Evolutionary conservation across 148 eudicot species (phyloP).

Genomic region (Rhododendron vialii): DNA sequence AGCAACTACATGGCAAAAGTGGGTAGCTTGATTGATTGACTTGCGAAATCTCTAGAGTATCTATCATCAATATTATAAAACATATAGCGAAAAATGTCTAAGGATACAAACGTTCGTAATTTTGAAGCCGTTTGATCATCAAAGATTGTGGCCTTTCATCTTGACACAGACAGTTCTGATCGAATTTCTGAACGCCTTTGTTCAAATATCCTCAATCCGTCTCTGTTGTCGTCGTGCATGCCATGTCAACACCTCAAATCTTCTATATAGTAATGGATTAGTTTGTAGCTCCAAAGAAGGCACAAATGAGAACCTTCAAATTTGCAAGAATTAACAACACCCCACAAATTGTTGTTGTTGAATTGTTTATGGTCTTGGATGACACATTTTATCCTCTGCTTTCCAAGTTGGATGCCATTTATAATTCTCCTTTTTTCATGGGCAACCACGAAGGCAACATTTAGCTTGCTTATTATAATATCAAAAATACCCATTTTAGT

Average conservation of each 20-base stretch:
- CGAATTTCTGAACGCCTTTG: too few relatives aligned
- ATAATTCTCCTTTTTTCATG: neutral
- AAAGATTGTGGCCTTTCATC: too few relatives aligned
- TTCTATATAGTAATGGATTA: neutral
- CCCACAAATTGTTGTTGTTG: neutral
- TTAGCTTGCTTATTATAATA: neutral
- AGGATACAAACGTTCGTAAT: neutral
- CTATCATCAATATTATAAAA: too few relatives aligned
- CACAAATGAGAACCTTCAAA: neutral
- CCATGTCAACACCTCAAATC: neutral
- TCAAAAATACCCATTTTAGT: neutral
- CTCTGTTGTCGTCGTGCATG: neutral
- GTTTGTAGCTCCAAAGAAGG: neutral
- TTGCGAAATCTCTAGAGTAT: neutral
- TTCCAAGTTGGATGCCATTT: constrained; percentile 6
- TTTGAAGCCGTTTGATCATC: neutral
- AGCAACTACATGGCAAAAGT: neutral
- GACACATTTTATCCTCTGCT: neutral
- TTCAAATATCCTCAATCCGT: neutral
- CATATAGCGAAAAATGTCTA: too few relatives aligned
- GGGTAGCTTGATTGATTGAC: neutral
- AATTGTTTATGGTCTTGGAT: neutral
- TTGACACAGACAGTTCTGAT: too few relatives aligned
- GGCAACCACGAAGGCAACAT: neutral
- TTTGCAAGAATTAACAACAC: neutral